A percentile compares a stretch with the other conserved stretches of the same genome.
Evolutionary conservation across 495 filamentous ascomycete species (phyloP).

Genomic region (Hypoxylon rickii): DNA sequence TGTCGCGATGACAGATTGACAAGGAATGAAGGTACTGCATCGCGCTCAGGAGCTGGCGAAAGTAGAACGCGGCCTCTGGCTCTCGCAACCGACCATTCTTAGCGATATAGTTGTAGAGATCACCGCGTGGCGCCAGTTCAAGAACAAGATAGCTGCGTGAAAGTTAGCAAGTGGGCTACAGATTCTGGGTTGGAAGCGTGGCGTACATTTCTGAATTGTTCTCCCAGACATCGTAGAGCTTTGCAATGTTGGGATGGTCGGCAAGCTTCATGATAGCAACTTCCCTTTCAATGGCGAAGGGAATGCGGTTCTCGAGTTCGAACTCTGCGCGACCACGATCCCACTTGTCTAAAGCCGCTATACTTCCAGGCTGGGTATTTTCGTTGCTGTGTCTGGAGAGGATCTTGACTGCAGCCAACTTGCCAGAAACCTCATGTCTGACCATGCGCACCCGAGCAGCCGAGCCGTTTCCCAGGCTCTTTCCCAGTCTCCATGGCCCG

Average conservation of each 20-base stretch:
- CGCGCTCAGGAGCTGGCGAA: slow-evolving; percentile 91
- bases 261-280: slow-evolving; percentile 96
- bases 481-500: slow-evolving; percentile 90
- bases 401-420: slow-evolving; percentile 91
- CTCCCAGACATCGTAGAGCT: slow-evolving; percentile 94
- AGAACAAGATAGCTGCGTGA: slow-evolving; percentile 83
- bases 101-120: slow-evolving; percentile 83
- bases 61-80: slow-evolving; percentile 78
- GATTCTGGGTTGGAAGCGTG: neutral
- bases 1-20: slow-evolving; percentile 91
- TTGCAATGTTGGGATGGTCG: slow-evolving; percentile 89
- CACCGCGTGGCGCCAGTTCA: slow-evolving; percentile 91
- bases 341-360: slow-evolving; percentile 69
- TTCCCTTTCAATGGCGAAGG: slow-evolving; percentile 86
- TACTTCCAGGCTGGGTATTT: slow-evolving; percentile 72
- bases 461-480: slow-evolving; percentile 81
- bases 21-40: slow-evolving; percentile 90
- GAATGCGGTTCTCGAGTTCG: slow-evolving; percentile 68
- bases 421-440: slow-evolving; percentile 71
- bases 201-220: slow-evolving; percentile 89
- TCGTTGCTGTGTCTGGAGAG: slow-evolving; percentile 76
- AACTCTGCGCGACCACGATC: slow-evolving; percentile 52
- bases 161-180: slow-evolving; percentile 29
- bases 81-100: slow-evolving; percentile 70
- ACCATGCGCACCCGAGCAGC: slow-evolving; percentile 84